Evolutionary conservation across 2,329 filamentous ascomycete species (phyloP).

Genomic region (Elsinoe necatrix): DNA sequence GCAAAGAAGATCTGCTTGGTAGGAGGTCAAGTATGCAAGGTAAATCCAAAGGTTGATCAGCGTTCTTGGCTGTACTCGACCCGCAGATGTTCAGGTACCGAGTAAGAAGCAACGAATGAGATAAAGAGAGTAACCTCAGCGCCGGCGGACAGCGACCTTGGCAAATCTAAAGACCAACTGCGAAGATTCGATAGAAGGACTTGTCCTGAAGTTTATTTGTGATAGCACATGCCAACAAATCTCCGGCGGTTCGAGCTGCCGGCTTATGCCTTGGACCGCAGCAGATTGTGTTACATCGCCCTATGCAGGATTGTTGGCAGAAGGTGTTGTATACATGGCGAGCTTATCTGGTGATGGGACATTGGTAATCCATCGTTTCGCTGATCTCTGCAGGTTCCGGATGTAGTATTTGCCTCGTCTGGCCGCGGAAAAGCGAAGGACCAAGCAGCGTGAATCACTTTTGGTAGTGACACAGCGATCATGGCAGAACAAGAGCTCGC

Average conservation of each 20-base stretch:
- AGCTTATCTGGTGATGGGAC: background rate
- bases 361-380: background rate
- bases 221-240: background rate
- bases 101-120: background rate
- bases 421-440: background rate
- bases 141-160: background rate
- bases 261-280: background rate
- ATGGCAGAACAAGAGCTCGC: background rate
- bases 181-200: slow-evolving; percentile 2
- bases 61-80: background rate
- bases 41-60: slow-evolving; percentile 6
- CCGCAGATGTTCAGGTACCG: slow-evolving; percentile 5
- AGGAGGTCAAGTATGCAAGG: slow-evolving; percentile 1
- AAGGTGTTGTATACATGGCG: background rate
- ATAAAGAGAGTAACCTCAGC: background rate
- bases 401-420: background rate
- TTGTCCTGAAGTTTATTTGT: slow-evolving; percentile 1
- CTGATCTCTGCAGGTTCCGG: background rate
- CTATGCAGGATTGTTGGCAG: background rate
- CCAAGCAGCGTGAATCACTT: background rate
- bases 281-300: slow-evolving; percentile 7
- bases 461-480: background rate
- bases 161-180: background rate
- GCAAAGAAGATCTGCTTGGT: background rate
- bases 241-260: background rate